Evolutionary conservation across 495 filamentous ascomycete species (phyloP), one percentile per base, ranked within the genome.

Genomic region (Polyplosphaeria fusca): DNA sequence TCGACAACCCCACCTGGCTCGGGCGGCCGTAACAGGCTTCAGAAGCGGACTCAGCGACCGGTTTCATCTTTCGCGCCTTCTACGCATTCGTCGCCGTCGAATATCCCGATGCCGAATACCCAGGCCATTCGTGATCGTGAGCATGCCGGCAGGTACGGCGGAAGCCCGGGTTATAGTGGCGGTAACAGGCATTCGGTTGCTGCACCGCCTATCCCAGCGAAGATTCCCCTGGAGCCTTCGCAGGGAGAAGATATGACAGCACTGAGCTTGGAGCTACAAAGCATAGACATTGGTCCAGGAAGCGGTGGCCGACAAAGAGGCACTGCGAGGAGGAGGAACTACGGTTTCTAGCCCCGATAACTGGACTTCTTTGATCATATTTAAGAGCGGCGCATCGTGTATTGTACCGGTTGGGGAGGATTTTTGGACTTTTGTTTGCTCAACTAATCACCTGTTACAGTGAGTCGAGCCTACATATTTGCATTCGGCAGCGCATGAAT

Each of bases 251-350:
- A 75, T 67, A 82, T 77, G 76, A 77, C 71, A 68, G 82, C 87
- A 7, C 71, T 95, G 50, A 86, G 88, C 66, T 80, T 89, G 52
- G 90, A 95, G 71, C 77, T 96, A 70, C 82, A 80, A 56, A 81
- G 76, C 25, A 95, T 96, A 60, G 88, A 96, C 71, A 86, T 96
- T 55, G 89, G 89, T 1, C 47, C 49, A n/a, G 63, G 58, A 11
- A 45, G 45, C 26, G 39, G 48, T 14, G 52, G 52, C 5, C 32
- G 59, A n/a, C 30, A 22, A 35, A 27, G 52, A 16, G 58, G 50
- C 18, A 42, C 47, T 2, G 32, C 52, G n/a, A 41, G 23, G 11
- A 9, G 45, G 22, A 50, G 39, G 13, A 51, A 58, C 46, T 35
- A 47, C 5, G 50, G 50, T 4, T 53, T 43, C 37, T 42, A 20